Base-by-base conservation (phyloP, 257 asterid species). In the Thymus quinquecostatus region DNA sequence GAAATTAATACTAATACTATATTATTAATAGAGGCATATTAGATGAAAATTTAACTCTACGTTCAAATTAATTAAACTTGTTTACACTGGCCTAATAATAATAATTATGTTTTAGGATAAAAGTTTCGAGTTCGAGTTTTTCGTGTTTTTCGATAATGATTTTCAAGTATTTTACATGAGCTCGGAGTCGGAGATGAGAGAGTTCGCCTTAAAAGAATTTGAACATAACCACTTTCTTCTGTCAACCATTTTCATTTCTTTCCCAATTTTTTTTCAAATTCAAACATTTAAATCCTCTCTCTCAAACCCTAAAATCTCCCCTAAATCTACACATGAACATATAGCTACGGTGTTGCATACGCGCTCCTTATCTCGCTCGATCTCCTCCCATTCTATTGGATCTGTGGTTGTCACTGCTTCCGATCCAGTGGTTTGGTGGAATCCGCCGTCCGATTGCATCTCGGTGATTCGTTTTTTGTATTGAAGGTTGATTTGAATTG, bases 351-450 rank as follows among this genome's bases (percentile, higher is more conserved):
- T 44, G 29, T 8, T 38, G n/a, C 70, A n/a, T 40, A 28, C 9
- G n/a, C 54, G 1, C 68, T 56, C 45, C 69, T 45, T 43, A 64
- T 66, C 47, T 70, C 63, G 33, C 74, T 81, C 60, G 82, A 79
- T 81, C 84, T 69, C 77, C 76, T 75, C 74, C 74, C 77, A 66
- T 75, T 69, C 75, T 45, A 40, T 79, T 74, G 79, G 86, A 84
- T 84, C 88, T 76, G 81, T 69, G 74, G 73, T 63, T 49, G 21
- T 56, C 57, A 70, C 57, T 56, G 80, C 67, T 75, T 73, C 78
- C 78, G 89, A 82, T 87, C 87, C 83, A 51, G 76, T 73, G 68
- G 51, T 74, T 65, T 66, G 50, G 76, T 64, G 71, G 9, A 47
- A 62, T 60, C 36, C 66, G 3, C 43, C 28, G 78, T 33, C 34